Evolutionary conservation across 768 basidiomycete species (phyloP).

Genomic region (Thelephora ganbajun): DNA sequence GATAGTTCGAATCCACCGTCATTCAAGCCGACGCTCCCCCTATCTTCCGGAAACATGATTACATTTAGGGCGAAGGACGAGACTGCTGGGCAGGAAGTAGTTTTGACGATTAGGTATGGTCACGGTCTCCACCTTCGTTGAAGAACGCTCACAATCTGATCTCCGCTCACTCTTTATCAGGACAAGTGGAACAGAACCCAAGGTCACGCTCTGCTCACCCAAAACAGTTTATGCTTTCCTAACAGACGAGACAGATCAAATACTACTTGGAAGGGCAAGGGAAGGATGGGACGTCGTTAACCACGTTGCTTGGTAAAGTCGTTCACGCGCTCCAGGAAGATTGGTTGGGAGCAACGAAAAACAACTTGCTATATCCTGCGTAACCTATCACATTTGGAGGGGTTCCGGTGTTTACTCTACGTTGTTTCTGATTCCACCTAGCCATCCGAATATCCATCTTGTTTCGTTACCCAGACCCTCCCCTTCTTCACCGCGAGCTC

Average conservation of each 20-base stretch:
- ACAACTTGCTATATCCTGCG: slow-evolving; percentile 11
- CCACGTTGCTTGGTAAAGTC: slow-evolving; percentile 34
- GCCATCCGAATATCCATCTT: slow-evolving; percentile 12
- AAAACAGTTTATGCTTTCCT: neutral
- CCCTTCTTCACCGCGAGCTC: slow-evolving; percentile 63
- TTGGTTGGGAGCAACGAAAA: slow-evolving; percentile 58
- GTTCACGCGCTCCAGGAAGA: slow-evolving; percentile 43
- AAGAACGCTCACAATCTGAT: neutral
- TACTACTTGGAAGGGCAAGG: slow-evolving; percentile 81
- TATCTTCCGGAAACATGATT: slow-evolving; percentile 79
- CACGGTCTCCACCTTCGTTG: neutral
- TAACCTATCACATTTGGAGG: neutral
- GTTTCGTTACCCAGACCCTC: slow-evolving; percentile 62
- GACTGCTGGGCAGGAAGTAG: slow-evolving; percentile 31
- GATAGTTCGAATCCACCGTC: slow-evolving; percentile 63
- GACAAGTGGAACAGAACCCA: slow-evolving; percentile 85
- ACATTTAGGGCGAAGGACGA: slow-evolving; percentile 48
- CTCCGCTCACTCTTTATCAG: slow-evolving; percentile 19
- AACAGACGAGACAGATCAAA: slow-evolving; percentile 42
- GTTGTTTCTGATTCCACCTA: neutral
- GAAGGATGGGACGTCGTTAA: slow-evolving; percentile 30
- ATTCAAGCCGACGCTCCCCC: slow-evolving; percentile 44
- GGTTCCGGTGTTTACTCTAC: neutral
- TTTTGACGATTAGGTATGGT: slow-evolving; percentile 55
- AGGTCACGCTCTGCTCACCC: slow-evolving; percentile 28